Conservation (phyloP, 1,284 basidiomycete genomes). For the Pascua sp. region DNA sequence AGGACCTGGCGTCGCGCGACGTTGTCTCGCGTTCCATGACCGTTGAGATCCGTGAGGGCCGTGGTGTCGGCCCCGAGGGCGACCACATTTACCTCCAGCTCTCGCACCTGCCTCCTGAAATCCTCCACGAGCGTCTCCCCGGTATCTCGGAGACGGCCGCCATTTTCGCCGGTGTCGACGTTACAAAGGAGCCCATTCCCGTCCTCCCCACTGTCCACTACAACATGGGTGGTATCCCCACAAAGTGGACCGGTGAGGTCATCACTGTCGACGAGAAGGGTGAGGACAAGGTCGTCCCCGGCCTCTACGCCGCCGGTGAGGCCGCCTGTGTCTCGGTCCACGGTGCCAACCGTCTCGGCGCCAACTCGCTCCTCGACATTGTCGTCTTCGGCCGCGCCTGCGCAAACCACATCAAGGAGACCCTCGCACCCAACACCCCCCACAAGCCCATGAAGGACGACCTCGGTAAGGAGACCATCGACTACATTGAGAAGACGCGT, state of each 20-base stretch:
- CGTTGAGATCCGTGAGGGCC: conserved; percentile 96
- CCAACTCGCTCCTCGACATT: conserved; percentile 97
- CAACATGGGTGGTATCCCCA: conserved; percentile 99
- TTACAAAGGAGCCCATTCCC: conserved; percentile 98
- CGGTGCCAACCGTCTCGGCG: conserved; percentile 98
- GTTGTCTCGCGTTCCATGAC: conserved; percentile 99
- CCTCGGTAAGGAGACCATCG: conserved; percentile 80
- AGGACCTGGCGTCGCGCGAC: conserved; percentile 98
- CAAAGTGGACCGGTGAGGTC: conserved; percentile 97
- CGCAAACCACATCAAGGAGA: conserved; percentile 96
- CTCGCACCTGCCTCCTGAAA: conserved; percentile 91
- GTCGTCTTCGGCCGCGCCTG: conserved; percentile 99
- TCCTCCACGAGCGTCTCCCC: conserved; percentile 94
- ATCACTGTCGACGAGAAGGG: conserved; percentile 80
- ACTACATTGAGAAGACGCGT: conserved; percentile 86
- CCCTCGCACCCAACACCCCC: conserved; percentile 79
- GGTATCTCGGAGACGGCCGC: conserved; percentile 99
- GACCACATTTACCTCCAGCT: conserved; percentile 97
- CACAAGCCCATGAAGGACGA: conserved; percentile 87
- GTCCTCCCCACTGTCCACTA: conserved; percentile 95
- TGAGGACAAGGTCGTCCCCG: conserved; percentile 91
- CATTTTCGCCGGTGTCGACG: conserved; percentile 98
- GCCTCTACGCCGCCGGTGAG: conserved; percentile 97
- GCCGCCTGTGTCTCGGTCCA: conserved; percentile 99
- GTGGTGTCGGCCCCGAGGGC: conserved; percentile 97